These are phyloP conservation scores for Aureobasidium zeae DNA, from an alignment of 2,329 filamentous ascomycete genomes.

Conservation along the genomic window DNA sequence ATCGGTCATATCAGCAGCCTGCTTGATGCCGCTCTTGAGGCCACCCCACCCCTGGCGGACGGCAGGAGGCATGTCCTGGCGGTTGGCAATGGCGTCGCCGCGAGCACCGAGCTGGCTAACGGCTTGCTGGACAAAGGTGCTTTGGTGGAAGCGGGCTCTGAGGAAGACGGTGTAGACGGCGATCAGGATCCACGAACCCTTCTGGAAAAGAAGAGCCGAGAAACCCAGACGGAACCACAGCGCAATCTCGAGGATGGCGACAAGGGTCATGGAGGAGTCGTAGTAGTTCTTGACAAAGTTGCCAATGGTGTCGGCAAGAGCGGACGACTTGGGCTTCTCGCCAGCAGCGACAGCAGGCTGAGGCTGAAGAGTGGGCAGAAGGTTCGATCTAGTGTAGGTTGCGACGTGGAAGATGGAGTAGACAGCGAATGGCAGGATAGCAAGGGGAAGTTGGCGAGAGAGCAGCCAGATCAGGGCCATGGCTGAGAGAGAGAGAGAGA, in stretches of 20 bases:
- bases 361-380: conserved; percentile 78
- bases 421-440: conserved; percentile 86
- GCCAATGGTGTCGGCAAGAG: conserved; percentile 73
- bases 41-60: conserved; percentile 71
- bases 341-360: conserved; percentile 47
- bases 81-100: conserved; percentile 71
- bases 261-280: conserved; percentile 87
- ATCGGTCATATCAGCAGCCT: conserved; percentile 74
- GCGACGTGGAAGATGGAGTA: conserved; percentile 98
- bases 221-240: conserved; percentile 77
- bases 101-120: conserved; percentile 64
- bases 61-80: conserved; percentile 75
- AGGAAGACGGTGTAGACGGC: conserved; percentile 84
- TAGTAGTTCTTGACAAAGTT: conserved; percentile 98
- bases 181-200: conserved; percentile 82
- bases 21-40: conserved; percentile 62
- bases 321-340: conserved; percentile 51
- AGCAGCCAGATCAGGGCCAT: conserved; percentile 96
- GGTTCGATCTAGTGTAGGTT: conserved; percentile 87
- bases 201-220: conserved; percentile 77
- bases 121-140: conserved; percentile 79
- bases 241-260: conserved; percentile 76
- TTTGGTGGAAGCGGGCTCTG: conserved; percentile 81
- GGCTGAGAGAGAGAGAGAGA: no score
- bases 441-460: conserved; percentile 77